A percentile compares a stretch with the other conserved stretches of the same genome.
Evolutionary conservation across 1,284 basidiomycete species (phyloP).

Genomic region (Malassezia equina): DNA sequence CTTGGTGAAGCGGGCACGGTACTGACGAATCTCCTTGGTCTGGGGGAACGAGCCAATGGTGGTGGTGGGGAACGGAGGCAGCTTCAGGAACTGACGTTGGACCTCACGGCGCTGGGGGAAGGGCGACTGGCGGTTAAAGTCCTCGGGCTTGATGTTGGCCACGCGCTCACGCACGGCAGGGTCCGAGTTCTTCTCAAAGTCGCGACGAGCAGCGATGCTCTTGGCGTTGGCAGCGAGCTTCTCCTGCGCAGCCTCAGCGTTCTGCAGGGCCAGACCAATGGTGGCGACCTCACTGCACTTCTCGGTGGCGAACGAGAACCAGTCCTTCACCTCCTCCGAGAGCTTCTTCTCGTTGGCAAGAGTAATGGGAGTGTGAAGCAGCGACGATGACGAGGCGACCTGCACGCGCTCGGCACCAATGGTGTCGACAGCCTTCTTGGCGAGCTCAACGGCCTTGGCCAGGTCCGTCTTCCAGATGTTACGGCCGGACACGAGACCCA

Average conservation of each 20-base stretch:
- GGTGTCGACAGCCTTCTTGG: conserved; percentile 61
- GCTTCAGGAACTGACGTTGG: conserved; percentile 76
- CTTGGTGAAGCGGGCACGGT: conserved; percentile 60
- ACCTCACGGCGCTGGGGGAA: conserved; percentile 80
- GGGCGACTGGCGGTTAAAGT: conserved; percentile 78
- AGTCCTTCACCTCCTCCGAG: conserved; percentile 79
- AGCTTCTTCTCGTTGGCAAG: conserved; percentile 87
- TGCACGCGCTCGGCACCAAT: conserved; percentile 60
- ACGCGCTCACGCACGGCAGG: conserved; percentile 92
- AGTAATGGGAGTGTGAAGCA: conserved; percentile 95
- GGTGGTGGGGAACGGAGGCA: conserved; percentile 96
- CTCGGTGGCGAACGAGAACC: conserved; percentile 98
- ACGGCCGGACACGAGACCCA: conserved; percentile 93
- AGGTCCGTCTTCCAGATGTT: conserved; percentile 99
- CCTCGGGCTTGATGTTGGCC: conserved; percentile 74
- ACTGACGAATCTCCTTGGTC: conserved; percentile 80
- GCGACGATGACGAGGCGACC: conserved; percentile 89
- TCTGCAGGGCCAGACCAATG: conserved; percentile 56
- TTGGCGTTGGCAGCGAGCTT: conserved; percentile 58
- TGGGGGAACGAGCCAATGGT: conserved; percentile 93
- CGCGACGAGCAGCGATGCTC: conserved; percentile 88
- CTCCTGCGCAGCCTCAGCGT: conserved; percentile 29
- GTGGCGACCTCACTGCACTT: conserved; percentile 84
- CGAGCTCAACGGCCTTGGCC: conserved; percentile 67
- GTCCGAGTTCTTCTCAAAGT: conserved; percentile 90